Conservation (phyloP, 352 stramenopile species). For the Phytophthora chlamydospora region DNA sequence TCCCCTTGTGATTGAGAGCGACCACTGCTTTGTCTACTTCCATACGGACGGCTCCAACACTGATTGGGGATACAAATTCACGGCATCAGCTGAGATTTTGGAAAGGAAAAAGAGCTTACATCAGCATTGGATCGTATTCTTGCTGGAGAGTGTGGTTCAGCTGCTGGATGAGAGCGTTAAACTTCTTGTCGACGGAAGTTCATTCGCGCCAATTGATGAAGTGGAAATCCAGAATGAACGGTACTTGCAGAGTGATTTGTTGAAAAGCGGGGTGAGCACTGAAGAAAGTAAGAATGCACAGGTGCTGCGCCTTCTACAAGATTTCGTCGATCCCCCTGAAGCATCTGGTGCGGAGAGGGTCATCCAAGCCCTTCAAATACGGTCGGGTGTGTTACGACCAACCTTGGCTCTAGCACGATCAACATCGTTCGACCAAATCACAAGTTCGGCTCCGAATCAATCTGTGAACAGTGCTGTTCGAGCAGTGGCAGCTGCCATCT, state of each 20-base stretch:
- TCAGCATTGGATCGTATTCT: conserved; percentile 67
- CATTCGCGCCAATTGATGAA: conserved; percentile 56
- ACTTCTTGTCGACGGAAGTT: conserved; percentile 54
- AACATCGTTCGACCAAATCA: conserved; percentile 50
- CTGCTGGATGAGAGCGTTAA: conserved; percentile 58
- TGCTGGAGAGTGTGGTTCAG: conserved; percentile 52
- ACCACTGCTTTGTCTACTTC: conserved; percentile 85
- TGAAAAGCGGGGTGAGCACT: conserved; percentile 59
- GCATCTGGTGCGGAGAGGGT: conserved; percentile 53
- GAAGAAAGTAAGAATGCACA: conserved; percentile 61
- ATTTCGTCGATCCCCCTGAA: conserved; percentile 51
- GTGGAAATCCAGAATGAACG: conserved; percentile 55
- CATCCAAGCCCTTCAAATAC: conserved; percentile 46
- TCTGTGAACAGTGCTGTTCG: conserved; percentile 67
- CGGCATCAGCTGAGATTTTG: conserved; percentile 64
- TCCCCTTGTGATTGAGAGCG: conserved; percentile 77
- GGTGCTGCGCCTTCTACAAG: conserved; percentile 63
- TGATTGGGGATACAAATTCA: conserved; percentile 86
- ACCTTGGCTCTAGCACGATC: conserved; percentile 25
- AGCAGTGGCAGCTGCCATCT: conserved; percentile 74
- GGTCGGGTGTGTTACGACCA: conserved; percentile 28
- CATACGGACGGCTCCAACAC: conserved; percentile 87
- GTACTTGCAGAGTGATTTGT: conserved; percentile 71
- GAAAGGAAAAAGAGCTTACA: conserved; percentile 61
- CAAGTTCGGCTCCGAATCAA: conserved; percentile 40